phyloP scores from a whole-genome alignment of 306 rosid species.

The Luffa acutangula region DNA sequence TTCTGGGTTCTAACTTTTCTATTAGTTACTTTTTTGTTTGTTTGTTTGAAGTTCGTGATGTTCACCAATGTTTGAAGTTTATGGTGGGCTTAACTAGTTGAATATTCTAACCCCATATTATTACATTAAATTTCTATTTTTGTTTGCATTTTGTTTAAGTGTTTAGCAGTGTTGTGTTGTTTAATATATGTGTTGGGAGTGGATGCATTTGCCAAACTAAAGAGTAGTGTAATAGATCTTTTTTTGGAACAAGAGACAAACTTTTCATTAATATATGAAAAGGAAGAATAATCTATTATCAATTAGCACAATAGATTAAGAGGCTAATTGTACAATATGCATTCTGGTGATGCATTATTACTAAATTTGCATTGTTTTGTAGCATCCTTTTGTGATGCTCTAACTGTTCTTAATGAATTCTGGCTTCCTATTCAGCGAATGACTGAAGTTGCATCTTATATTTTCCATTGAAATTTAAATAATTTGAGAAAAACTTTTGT shows the following conservation, averaged over 20 bases:
- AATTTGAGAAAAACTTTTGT: neutral
- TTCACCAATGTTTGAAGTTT: neutral
- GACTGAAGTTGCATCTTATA: neutral
- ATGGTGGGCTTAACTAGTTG: neutral
- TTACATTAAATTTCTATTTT: neutral
- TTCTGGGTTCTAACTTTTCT: neutral
- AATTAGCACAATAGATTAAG: neutral
- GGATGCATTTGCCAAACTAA: neutral
- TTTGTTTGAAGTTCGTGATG: neutral
- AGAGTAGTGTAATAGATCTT: neutral
- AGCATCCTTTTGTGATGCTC: neutral
- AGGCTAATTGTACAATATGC: neutral
- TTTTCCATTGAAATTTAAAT: neutral
- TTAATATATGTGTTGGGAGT: neutral
- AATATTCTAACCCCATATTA: neutral
- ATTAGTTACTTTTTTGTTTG: neutral
- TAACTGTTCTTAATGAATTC: neutral
- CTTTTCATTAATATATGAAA: too few relatives aligned
- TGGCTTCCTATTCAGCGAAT: neutral
- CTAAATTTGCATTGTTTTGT: neutral
- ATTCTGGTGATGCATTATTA: neutral
- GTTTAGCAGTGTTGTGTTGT: neutral
- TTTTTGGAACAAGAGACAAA: too few relatives aligned
- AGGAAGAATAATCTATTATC: too few relatives aligned
- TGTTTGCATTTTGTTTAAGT: neutral